These are phyloP conservation scores for Tympanopsis confertula DNA, from an alignment of 2,329 filamentous ascomycete species.

Conservation along the genomic window DNA sequence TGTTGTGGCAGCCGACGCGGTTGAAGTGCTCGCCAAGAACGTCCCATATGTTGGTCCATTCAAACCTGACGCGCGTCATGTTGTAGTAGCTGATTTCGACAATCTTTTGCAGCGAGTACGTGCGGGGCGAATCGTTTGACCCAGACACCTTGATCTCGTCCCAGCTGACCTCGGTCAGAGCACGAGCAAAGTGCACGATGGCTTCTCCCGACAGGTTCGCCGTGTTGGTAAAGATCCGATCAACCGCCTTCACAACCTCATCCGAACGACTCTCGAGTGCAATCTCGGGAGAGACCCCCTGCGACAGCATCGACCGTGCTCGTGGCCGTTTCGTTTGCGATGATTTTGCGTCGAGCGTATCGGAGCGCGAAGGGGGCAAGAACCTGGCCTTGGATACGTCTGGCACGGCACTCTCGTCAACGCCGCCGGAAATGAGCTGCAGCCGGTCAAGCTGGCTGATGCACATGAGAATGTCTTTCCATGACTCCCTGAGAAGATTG, in stretches of 20 bases:
- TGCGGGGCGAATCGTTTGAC: constrained; percentile 86
- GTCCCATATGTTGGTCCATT: constrained; percentile 97
- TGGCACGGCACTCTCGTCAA: constrained; percentile 83
- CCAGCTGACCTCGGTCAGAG: constrained; percentile 93
- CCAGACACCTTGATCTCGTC: constrained; percentile 97
- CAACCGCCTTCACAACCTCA: constrained; percentile 83
- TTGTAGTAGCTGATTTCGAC: constrained; percentile 99
- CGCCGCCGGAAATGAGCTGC: constrained; percentile 86
- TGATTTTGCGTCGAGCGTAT: constrained; percentile 47
- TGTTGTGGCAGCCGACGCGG: constrained; percentile 88
- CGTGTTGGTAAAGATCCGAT: constrained; percentile 93
- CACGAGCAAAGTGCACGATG: constrained; percentile 88
- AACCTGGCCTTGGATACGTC: constrained; percentile 78
- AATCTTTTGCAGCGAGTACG: constrained; percentile 93
- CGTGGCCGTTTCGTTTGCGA: constrained; percentile 36
- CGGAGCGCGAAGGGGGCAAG: constrained; percentile 48
- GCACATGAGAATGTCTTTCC: constrained; percentile 90
- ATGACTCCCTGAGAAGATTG: constrained; percentile 77
- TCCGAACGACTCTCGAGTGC: constrained; percentile 86
- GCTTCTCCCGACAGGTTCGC: constrained; percentile 86
- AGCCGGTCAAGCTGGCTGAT: constrained; percentile 92
- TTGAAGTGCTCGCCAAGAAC: constrained; percentile 98
- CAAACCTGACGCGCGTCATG: constrained; percentile 95
- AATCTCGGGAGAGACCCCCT: constrained; percentile 64
- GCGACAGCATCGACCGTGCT: constrained; percentile 43